Evolutionary conservation across 2,329 filamentous ascomycete genomes (phyloP).

Genomic region (Reticulascus tulasneorum): DNA sequence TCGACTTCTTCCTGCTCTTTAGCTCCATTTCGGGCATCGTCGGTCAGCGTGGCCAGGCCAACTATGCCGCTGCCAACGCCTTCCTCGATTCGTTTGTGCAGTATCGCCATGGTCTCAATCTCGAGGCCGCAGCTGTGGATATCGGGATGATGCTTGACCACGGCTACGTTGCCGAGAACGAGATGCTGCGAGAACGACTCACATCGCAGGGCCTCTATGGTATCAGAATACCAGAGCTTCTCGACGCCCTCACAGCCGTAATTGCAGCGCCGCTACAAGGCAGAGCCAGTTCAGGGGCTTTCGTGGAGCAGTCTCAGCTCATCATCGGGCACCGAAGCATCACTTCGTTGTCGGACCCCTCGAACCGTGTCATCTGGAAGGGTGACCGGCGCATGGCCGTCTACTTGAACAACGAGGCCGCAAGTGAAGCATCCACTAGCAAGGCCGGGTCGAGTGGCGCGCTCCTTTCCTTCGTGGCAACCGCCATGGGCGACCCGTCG

Average conservation of each 20-base stretch:
- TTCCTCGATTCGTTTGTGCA: slow-evolving; percentile 35
- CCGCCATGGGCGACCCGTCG: not conserved
- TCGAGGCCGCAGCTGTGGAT: slow-evolving; percentile 33
- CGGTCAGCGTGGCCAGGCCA: slow-evolving; percentile 31
- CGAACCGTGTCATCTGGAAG: slow-evolving; percentile 15
- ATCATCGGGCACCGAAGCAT: slow-evolving; percentile 7
- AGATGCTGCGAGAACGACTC: slow-evolving; percentile 8
- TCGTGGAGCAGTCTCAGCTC: slow-evolving; percentile 11
- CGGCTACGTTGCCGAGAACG: slow-evolving; percentile 27
- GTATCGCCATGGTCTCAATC: slow-evolving; percentile 26
- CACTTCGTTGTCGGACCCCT: slow-evolving; percentile 6
- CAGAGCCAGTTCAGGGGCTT: slow-evolving; percentile 3
- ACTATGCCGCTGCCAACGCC: slow-evolving; percentile 35
- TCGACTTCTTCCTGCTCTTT: slow-evolving; percentile 27
- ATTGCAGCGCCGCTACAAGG: not conserved
- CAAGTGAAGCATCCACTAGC: not conserved
- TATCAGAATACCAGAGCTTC: slow-evolving; percentile 11
- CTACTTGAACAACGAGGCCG: slow-evolving; percentile 13
- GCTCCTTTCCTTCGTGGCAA: slow-evolving; percentile 1
- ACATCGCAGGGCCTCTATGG: slow-evolving; percentile 4
- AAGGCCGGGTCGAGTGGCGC: slow-evolving; percentile 19
- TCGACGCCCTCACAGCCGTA: slow-evolving; percentile 5
- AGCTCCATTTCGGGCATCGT: slow-evolving; percentile 24
- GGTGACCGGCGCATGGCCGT: slow-evolving; percentile 19
- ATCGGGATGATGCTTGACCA: slow-evolving; percentile 29